phyloP scores from a whole-genome alignment of 306 rosid species.

The Crotalaria pallida region DNA sequence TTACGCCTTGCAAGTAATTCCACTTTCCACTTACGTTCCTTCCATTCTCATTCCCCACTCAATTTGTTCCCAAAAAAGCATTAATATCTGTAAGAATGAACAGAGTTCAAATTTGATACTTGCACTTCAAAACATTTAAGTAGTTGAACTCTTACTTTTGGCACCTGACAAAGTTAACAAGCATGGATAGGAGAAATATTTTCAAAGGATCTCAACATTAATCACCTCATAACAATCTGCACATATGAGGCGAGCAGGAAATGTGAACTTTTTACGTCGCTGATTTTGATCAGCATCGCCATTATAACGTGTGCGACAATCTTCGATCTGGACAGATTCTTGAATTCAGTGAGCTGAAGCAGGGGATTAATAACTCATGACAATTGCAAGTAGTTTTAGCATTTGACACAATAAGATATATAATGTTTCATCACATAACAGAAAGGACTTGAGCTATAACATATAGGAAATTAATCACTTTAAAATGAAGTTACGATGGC shows the following conservation, averaged over 20 bases:
- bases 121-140: not conserved
- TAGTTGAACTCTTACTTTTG: too few species aligned
- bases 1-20: too few species aligned
- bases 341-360: constrained; percentile 16
- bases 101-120: not conserved
- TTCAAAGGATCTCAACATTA: not conserved
- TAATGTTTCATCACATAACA: constrained; percentile 10
- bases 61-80: not conserved
- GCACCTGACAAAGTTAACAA: not conserved
- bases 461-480: not conserved
- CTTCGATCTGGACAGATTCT: constrained; percentile 66
- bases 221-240: constrained; percentile 96
- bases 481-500: not conserved
- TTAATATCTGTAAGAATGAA: not conserved
- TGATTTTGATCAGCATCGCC: constrained; percentile 98
- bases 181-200: not conserved
- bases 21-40: not conserved
- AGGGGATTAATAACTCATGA: constrained; percentile 12
- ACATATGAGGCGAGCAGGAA: constrained; percentile 93
- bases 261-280: constrained; percentile 79
- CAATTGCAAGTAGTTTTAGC: not conserved
- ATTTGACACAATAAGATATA: constrained; percentile 19
- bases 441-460: constrained; percentile 13
- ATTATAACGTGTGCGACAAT: constrained; percentile 92
- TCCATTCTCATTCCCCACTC: too few species aligned